Conservation (phyloP, 352 stramenopile species). For the Globisporangium rhizosaccharum region DNA sequence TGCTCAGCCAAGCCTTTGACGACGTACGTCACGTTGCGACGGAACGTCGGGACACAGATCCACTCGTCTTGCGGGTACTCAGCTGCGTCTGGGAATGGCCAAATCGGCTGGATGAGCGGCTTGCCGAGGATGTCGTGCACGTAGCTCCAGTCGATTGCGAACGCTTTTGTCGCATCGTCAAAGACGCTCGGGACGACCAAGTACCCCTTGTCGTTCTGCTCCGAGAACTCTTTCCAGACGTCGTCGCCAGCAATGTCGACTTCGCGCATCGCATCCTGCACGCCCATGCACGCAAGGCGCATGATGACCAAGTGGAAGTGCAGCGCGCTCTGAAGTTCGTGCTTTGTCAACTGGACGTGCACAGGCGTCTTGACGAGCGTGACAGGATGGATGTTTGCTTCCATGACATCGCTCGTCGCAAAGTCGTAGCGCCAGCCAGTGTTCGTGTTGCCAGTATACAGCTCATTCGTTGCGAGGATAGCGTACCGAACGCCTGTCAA, state of each 20-base stretch:
- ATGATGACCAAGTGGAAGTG: conserved; percentile 80
- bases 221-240: conserved; percentile 77
- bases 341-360: conserved; percentile 39
- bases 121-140: conserved; percentile 53
- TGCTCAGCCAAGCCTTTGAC: conserved; percentile 36
- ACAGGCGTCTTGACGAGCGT: conserved; percentile 47
- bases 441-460: conserved; percentile 82
- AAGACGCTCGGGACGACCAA: conserved; percentile 58
- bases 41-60: conserved; percentile 66
- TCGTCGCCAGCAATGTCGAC: conserved; percentile 51
- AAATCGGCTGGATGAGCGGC: conserved; percentile 61
- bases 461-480: conserved; percentile 66
- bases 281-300: conserved; percentile 72
- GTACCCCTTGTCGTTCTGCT: conserved; percentile 87
- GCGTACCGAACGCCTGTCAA: conserved; percentile 60
- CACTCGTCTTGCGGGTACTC: conserved; percentile 37
- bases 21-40: conserved; percentile 70
- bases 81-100: conserved; percentile 37
- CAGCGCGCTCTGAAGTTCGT: conserved; percentile 51
- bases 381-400: conserved; percentile 46
- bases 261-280: conserved; percentile 64
- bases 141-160: conserved; percentile 61
- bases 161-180: not conserved
- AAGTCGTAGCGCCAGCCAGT: conserved; percentile 81
- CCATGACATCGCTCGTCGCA: conserved; percentile 71